Percentiles rank a stretch among this genome's conserved stretches.
phyloP scores from a whole-genome alignment of 2,329 filamentous ascomycete species.

The Ascochyta koolunga region DNA sequence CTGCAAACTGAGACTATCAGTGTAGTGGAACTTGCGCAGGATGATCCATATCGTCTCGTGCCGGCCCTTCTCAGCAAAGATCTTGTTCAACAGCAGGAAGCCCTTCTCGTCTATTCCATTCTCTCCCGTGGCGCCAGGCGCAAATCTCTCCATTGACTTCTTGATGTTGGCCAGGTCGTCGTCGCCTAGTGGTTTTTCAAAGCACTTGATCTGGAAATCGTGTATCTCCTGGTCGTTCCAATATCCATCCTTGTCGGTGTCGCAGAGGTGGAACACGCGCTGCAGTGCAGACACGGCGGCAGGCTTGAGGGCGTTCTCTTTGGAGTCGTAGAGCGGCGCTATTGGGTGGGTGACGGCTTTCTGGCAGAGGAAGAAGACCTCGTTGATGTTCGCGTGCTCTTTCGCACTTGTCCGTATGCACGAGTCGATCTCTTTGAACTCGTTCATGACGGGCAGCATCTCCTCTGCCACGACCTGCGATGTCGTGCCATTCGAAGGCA shows the following conservation, averaged over 20 bases:
- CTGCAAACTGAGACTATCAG: constrained; percentile 89
- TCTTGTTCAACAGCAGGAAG: constrained; percentile 89
- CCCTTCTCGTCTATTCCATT: constrained; percentile 78
- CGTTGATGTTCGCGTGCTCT: constrained; percentile 92
- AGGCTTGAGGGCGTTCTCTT: constrained; percentile 84
- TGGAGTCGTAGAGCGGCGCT: constrained; percentile 94
- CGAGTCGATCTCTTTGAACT: constrained; percentile 98
- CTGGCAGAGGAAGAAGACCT: constrained; percentile 94
- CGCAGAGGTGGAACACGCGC: constrained; percentile 92
- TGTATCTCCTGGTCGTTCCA: constrained; percentile 89
- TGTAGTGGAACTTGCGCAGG: constrained; percentile 91
- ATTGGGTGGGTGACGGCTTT: constrained; percentile 98
- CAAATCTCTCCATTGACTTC: constrained; percentile 74
- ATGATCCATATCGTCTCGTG: constrained; percentile 99
- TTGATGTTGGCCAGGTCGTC: constrained; percentile 93
- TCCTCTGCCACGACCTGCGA: constrained; percentile 92
- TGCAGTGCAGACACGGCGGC: constrained; percentile 84
- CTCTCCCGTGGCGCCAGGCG: constrained; percentile 64
- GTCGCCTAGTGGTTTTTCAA: constrained; percentile 80
- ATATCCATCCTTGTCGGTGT: constrained; percentile 94
- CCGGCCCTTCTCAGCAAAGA: constrained; percentile 95
- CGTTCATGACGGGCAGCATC: constrained; percentile 97
- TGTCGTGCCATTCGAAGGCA: constrained; percentile 74
- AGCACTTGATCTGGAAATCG: constrained; percentile 89
- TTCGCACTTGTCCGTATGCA: constrained; percentile 94